Evolutionary conservation across 768 basidiomycete genomes (phyloP), one percentile per base, ranked within the genome.

Genomic region (Mycena crocata): DNA sequence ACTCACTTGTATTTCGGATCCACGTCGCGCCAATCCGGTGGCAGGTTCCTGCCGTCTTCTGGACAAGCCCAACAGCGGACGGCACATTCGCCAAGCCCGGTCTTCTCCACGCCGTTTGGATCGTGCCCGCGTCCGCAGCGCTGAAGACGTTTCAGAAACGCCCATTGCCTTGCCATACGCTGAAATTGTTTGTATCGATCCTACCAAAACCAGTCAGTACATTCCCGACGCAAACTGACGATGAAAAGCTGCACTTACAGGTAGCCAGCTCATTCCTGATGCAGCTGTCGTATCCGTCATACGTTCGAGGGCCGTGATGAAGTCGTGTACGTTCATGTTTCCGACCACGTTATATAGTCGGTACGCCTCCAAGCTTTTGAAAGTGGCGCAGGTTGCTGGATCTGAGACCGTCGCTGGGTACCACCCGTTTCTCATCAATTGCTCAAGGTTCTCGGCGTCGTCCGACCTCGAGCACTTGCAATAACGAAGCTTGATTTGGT

Each of bases 31-130:
- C 71, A 72, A 28, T 62, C 56, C 12, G 50, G 19, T 4, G 73
- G 73, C 3, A 74, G 26, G 54, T 74, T 74, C 15, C 61, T 42
- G 1, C 55, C 57, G 23, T 46, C 35, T 9, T 64, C 59, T 1
- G 72, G 73, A 42, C 73, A 74, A 5, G 73, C 67, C 59, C 72
- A 73, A 42, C 73, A 74, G n/a, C 31, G 7, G 4, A 74, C 69
- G 6, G 65, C 70, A 10, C 39, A 24, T 32, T 64, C 67, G 4
- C 67, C 52, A 9, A 40, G 56, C 34, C 42, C 39, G 7, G 64
- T 48, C 12, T 23, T 24, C n/a, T 26, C 32, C 3, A 71, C 48
- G 39, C 64, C 71, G 44, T n/a, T n/a, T n/a, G 51, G 55, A 57
- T 52, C 61, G 48, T 30, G 67, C 19, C 42, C 60, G 19, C 62